Evolutionary conservation across 257 asterid genomes (phyloP), one percentile per base, ranked within the genome.

Genomic region (Coffea canephora): DNA sequence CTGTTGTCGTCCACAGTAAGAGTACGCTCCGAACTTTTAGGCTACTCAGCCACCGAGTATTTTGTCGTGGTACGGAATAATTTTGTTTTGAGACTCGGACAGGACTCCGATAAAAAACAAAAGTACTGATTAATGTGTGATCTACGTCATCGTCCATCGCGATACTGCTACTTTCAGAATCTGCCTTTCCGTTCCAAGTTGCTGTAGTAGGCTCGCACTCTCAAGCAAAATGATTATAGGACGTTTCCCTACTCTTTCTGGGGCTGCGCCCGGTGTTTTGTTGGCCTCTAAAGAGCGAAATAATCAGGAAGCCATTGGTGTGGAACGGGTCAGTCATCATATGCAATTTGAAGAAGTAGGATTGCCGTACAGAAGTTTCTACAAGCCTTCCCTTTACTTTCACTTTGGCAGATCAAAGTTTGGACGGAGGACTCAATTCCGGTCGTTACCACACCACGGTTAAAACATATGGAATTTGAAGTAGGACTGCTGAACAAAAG

Each of bases 61-160:
- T 21, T 3, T 71, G 59, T 67, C 21, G 10, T 67, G 9, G 31
- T 8, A 59, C 8, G 12, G 2, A 59, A 59, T 21, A 1, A 2
- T 59, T n/a, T 0, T 48, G 19, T 18, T n/a, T n/a, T 71, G 18
- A 7, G 36, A 11, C 19, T 34, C 9, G 52, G 54, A 55, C 8
- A 7, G 68, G 50, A 39, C 69, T 16, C 52, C 1, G 18, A 34
- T 16, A 39, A 23, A 52, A 52, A 31, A 6, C 12, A 25, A 21
- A 14, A 45, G 64, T 55, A n/a, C 39, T 39, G 43, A 8, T 21
- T 7, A 14, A 12, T 61, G 61, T 83, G 88, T 79, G 41, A 66
- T 82, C 76, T 69, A 72, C 66, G 48, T 85, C 86, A 67, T 70
- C 62, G 69, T 70, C 86, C 83, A 80, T 76, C 59, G 48, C n/a